Base-by-base conservation (phyloP, 768 basidiomycete species). In the Holtermannia corniformis region DNA sequence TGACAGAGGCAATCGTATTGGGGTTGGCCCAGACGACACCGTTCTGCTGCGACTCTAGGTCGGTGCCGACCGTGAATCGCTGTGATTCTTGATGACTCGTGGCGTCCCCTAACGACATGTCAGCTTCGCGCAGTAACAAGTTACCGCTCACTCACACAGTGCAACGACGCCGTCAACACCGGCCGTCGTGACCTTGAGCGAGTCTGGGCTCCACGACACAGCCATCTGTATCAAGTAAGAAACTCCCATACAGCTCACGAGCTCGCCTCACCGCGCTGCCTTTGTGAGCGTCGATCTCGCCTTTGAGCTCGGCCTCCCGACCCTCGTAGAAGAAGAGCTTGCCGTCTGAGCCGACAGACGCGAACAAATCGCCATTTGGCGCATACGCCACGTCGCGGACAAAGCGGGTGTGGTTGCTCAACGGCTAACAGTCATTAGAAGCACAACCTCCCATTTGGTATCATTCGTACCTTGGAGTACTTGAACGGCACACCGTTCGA, bases 401-500 rank as follows among this genome's bases (percentile, higher is more conserved):
- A 64, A 92, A 95, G 69, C 85, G 87, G 13, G 83, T 85, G 69
- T 97, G 93, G 2, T 84, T 85, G 71, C 81, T 83, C 74, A 95
- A 85, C 11, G 82, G 81, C 85, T 59, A 41, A 14, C 21, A 32
- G 14, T 4, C 11, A 41, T 22, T 44, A 11, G 26, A 47, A 5
- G 3, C 4, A n/a, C 3, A 47, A 20, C 7, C n/a, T n/a, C n/a
- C n/a, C n/a, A n/a, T n/a, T n/a, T n/a, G n/a, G n/a, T n/a, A 10
- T 16, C n/a, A 4, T 26, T 46, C 56, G 45, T 80, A 59, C 87
- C 79, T 84, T 90, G 69, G 85, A 83, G 59, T 83, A 92, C 71
- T 90, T 93, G 78, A 82, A 97, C 0, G 92, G 92, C 0, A 81
- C 81, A 79, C 87, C 91, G 60, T 84, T 82, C 61, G 89, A 84